Base-by-base conservation (phyloP, 169 alveolate genomes). In the Plasmodium gonderi region DNA sequence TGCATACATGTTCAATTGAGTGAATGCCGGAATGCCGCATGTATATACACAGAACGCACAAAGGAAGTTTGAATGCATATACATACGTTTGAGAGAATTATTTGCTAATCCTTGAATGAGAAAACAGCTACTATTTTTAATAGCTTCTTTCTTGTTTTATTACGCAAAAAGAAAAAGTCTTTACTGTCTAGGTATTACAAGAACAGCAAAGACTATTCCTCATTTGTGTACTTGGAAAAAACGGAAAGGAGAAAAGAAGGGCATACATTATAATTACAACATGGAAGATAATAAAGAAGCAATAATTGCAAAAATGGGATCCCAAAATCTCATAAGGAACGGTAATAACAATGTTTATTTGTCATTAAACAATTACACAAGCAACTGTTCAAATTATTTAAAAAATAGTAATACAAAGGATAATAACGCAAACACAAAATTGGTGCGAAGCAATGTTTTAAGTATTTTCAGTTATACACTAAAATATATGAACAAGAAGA, bases 391-490 rank as follows among this genome's bases (percentile, higher is more conserved):
- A 60, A 17, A 6, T 36, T 12, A 6, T 23, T 60, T 23, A 29
- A 7, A 29, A n/a, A 60, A 60, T 60, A n/a, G 72, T 36, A 60
- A 29, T 23, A 60, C 42, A 26, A 76, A 68, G 26, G 90, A 79
- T 17, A 67, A 42, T 6, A 38, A 40, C 12, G 47, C 44, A 0
- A 60, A 40, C 69, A 67, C 91, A 5, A 90, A 76, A 78, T 78
- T 78, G 60, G 51, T 78, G 23, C 47, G 33, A 31, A 78, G 77
- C 31, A 76, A 90, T 49, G 90, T 90, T 29, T 65, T 90, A 49
- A 90, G 94, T 51, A 90, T 90, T 90, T 90, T 90, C 54, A 90
- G 94, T 69, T 90, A 64, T 74, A n/a, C 94, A 9, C 80, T 90
- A 31, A 76, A 79, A 49, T 90, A 90, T 67, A 90, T 90, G 94